Conservation (phyloP, 768 basidiomycete species). For the Tephrocybe sp. region DNA sequence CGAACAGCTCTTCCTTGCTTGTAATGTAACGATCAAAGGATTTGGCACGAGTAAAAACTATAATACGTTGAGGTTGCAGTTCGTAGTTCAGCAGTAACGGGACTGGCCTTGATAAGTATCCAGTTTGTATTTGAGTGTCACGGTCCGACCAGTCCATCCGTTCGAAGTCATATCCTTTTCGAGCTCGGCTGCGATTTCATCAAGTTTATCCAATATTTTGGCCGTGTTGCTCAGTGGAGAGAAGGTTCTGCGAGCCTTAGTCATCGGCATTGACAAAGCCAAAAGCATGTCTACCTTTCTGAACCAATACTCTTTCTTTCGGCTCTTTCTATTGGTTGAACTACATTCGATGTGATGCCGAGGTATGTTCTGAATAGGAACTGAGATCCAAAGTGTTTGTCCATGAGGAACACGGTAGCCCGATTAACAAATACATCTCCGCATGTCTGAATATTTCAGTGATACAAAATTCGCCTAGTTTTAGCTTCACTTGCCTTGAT, state of each 20-base stretch:
- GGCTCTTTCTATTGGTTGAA: constrained; percentile 71
- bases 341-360: constrained; percentile 82
- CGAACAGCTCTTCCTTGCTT: constrained; percentile 74
- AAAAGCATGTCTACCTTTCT: constrained; percentile 58
- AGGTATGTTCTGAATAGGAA: constrained; percentile 79
- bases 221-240: constrained; percentile 59
- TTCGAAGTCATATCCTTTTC: constrained; percentile 74
- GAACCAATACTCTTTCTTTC: constrained; percentile 91
- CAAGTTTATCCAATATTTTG: constrained; percentile 71
- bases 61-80: background rate
- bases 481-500: constrained; percentile 57
- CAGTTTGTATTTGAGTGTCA: constrained; percentile 91
- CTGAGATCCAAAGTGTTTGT: constrained; percentile 79
- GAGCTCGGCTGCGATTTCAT: constrained; percentile 79
- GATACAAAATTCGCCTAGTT: background rate
- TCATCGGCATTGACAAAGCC: background rate
- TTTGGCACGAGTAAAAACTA: constrained; percentile 81
- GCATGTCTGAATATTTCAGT: constrained; percentile 56
- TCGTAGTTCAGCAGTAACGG: too few species aligned
- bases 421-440: constrained; percentile 84
- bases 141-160: constrained; percentile 84
- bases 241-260: constrained; percentile 60
- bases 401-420: constrained; percentile 73
- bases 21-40: constrained; percentile 77
- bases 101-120: constrained; percentile 78